Evolutionary conservation across 768 basidiomycete species (phyloP).

Genomic region (Serendipita vermifera): DNA sequence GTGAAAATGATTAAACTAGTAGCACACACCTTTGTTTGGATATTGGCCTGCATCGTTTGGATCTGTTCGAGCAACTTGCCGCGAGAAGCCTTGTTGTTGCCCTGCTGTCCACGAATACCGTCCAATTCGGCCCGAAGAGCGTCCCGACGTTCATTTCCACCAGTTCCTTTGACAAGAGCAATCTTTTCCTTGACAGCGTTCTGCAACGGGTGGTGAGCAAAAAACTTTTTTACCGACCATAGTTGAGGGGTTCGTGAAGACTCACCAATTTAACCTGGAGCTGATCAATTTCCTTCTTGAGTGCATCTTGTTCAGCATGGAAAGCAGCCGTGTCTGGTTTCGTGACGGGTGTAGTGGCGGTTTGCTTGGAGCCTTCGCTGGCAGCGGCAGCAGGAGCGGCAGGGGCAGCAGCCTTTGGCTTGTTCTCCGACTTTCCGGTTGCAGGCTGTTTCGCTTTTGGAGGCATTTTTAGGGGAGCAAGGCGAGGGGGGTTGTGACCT

Average conservation of each 20-base stretch:
- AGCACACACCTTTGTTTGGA: conserved; percentile 62
- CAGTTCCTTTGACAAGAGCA: conserved; percentile 42
- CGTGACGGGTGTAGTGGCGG: conserved; percentile 28
- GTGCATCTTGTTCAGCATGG: conserved; percentile 70
- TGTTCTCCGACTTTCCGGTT: conserved; percentile 12
- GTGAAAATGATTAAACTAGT: neutral
- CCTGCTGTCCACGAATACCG: conserved; percentile 62
- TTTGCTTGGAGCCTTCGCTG: conserved; percentile 15
- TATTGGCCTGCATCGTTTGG: conserved; percentile 58
- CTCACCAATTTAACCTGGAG: conserved; percentile 70
- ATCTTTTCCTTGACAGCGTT: conserved; percentile 65
- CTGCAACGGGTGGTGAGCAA: conserved; percentile 27
- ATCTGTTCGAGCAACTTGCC: conserved; percentile 66
- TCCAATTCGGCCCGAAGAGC: conserved; percentile 73
- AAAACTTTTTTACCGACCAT: neutral
- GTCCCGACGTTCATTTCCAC: conserved; percentile 57
- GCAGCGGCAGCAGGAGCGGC: conserved; percentile 23
- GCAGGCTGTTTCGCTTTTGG: conserved; percentile 11
- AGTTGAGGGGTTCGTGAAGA: conserved; percentile 17
- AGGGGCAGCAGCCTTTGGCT: conserved; percentile 24
- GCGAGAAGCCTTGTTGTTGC: conserved; percentile 55
- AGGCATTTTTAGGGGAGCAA: neutral
- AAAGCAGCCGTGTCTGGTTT: conserved; percentile 79
- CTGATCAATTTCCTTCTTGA: conserved; percentile 73
- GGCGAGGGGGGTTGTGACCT: neutral